phyloP scores from a whole-genome alignment of 1,284 basidiomycete genomes.

The Fomitiporia mediterranea region DNA sequence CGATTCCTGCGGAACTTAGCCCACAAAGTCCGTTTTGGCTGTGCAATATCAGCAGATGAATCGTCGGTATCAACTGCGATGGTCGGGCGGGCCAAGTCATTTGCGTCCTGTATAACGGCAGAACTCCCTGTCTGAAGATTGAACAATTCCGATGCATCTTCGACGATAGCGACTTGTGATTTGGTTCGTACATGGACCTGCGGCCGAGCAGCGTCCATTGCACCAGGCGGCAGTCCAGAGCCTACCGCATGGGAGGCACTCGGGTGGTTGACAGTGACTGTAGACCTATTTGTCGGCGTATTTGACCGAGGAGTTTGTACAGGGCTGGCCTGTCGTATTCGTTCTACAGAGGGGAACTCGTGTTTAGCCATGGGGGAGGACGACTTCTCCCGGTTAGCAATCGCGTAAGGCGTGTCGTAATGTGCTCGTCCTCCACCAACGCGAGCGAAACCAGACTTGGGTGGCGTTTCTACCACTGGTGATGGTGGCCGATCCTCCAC shows the following conservation, averaged over 20 bases:
- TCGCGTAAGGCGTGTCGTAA: conserved; percentile 74
- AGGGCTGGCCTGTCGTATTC: conserved; percentile 22
- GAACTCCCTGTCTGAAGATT: conserved; percentile 19
- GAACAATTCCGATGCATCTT: conserved; percentile 41
- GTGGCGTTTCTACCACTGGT: conserved; percentile 27
- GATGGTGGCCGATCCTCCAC: conserved; percentile 34
- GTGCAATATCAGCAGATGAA: conserved; percentile 21
- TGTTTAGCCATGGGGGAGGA: conserved; percentile 42
- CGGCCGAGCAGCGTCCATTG: conserved; percentile 48
- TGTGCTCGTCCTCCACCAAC: conserved; percentile 76
- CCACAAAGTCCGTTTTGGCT: conserved; percentile 58
- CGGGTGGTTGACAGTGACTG: conserved; percentile 16
- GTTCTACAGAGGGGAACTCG: conserved; percentile 61
- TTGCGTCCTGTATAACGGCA: conserved; percentile 23
- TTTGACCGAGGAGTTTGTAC: conserved; percentile 7
- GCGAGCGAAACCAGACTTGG: conserved; percentile 65
- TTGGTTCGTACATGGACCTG: conserved; percentile 57
- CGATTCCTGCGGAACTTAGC: conserved; percentile 56
- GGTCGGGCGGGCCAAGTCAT: conserved; percentile 13
- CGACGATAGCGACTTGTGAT: conserved; percentile 76
- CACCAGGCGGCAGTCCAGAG: conserved; percentile 51
- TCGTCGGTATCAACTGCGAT: conserved; percentile 24
- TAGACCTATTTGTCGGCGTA: conserved; percentile 16
- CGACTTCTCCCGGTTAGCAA: conserved; percentile 32
- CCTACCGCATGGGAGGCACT: conserved; percentile 26